Conservation (phyloP, 1,284 basidiomycete species). For the Tilletia indica region DNA sequence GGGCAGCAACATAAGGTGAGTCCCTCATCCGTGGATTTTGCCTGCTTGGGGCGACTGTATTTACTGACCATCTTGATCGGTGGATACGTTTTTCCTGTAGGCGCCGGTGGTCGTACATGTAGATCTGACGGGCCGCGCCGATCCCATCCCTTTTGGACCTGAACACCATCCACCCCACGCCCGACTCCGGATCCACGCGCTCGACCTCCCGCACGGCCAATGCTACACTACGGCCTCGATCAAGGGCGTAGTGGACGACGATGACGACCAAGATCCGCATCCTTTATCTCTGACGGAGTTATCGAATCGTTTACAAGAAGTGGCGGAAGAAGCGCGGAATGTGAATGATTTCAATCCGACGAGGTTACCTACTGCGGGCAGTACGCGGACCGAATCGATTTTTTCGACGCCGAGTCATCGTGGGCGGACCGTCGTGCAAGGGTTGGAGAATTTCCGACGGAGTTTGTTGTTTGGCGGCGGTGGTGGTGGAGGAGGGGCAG, state of each 20-base stretch:
- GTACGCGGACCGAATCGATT: constrained; percentile 20
- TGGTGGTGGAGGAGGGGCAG: neutral
- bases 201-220: constrained; percentile 39
- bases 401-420: constrained; percentile 33
- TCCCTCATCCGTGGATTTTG: too few species aligned
- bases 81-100: neutral
- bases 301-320: constrained; percentile 26
- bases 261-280: constrained; percentile 24
- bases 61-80: too few species aligned
- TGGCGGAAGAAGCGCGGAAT: constrained; percentile 29
- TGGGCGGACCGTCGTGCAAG: constrained; percentile 21
- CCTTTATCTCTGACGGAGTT: constrained; percentile 30
- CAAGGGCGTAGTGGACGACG: constrained; percentile 26
- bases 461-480: constrained; percentile 19
- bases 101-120: constrained; percentile 34
- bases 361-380: too few species aligned
- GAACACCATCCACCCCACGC: constrained; percentile 37
- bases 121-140: constrained; percentile 21
- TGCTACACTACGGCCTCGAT: constrained; percentile 30
- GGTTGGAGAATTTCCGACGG: constrained; percentile 22
- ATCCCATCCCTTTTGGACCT: constrained; percentile 30
- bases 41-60: too few species aligned
- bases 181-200: constrained; percentile 30
- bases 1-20: constrained; percentile 29
- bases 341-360: constrained; percentile 3